Evolutionary conservation across 768 basidiomycete genomes (phyloP).

Genomic region (Hygrocybe punicea): DNA sequence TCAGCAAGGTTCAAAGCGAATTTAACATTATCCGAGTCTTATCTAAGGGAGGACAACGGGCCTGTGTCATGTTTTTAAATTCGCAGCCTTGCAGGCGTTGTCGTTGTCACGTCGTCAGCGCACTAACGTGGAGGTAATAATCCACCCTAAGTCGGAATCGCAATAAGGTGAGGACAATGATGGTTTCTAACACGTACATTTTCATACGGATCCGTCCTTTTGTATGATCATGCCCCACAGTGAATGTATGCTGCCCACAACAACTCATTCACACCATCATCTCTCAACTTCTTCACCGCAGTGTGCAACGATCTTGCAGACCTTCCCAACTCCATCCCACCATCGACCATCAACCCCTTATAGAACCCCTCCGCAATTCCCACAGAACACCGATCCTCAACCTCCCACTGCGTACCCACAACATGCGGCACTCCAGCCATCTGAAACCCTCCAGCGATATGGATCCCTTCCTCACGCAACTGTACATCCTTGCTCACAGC

Average conservation of each 20-base stretch:
- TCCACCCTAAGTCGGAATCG: background rate
- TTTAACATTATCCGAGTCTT: too few relatives aligned
- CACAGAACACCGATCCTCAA: slow-evolving; percentile 30
- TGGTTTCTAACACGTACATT: too few relatives aligned
- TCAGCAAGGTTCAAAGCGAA: too few relatives aligned
- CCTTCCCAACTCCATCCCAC: background rate
- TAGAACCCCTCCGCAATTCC: slow-evolving; percentile 29
- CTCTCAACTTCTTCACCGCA: slow-evolving; percentile 11
- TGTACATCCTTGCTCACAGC: slow-evolving; percentile 17
- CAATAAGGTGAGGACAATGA: background rate
- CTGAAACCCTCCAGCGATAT: slow-evolving; percentile 36
- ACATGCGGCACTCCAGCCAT: slow-evolving; percentile 22
- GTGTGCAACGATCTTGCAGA: slow-evolving; percentile 16
- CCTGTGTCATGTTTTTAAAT: too few relatives aligned
- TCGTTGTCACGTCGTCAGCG: background rate
- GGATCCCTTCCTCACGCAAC: slow-evolving; percentile 32
- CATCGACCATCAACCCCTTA: background rate
- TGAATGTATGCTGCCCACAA: slow-evolving; percentile 18
- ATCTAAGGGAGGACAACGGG: too few relatives aligned
- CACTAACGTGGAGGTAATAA: too few relatives aligned
- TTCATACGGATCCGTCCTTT: too few relatives aligned
- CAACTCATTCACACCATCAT: slow-evolving; percentile 8
- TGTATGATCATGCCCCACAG: slow-evolving; percentile 9
- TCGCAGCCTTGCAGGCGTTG: too few relatives aligned
- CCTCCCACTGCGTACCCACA: slow-evolving; percentile 36